A percentile compares a stretch with the other conserved stretches of the same genome.
These are phyloP conservation scores for Geum urbanum DNA, from an alignment of 306 rosid species.

Conservation along the genomic window DNA sequence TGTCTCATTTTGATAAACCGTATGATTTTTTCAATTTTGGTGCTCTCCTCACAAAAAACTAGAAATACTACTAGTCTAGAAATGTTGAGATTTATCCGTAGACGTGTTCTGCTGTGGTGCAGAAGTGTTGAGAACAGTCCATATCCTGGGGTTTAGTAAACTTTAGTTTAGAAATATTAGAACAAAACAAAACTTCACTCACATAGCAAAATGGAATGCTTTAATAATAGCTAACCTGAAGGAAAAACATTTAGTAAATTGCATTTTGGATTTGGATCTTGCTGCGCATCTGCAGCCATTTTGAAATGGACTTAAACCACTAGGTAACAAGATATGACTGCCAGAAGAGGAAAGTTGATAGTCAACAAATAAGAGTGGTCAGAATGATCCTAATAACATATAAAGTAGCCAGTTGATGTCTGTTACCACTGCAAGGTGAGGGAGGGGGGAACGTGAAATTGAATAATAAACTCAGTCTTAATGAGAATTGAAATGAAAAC, in stretches of 20 bases:
- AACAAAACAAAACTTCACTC: neutral
- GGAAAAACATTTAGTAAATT: neutral
- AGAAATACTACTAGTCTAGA: neutral
- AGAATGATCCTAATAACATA: neutral
- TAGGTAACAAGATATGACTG: neutral
- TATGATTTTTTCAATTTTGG: neutral
- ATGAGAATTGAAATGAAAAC: neutral
- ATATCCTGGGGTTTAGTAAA: neutral
- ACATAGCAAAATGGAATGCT: neutral
- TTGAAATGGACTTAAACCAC: neutral
- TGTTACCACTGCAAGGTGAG: neutral
- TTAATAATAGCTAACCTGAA: neutral
- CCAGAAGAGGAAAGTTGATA: neutral
- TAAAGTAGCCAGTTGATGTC: neutral
- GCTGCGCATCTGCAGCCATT: slow-evolving; percentile 1
- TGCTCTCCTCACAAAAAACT: neutral
- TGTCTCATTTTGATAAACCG: neutral
- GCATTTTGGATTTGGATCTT: neutral
- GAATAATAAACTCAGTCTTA: neutral
- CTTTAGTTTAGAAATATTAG: neutral
- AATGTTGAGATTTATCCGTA: too few species aligned
- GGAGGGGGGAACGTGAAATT: too few species aligned
- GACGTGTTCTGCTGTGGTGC: neutral
- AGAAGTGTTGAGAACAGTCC: neutral
- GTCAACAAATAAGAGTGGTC: neutral